These are phyloP conservation scores for Dacryopinax primogenitus DNA, from an alignment of 768 basidiomycete species.

Conservation along the genomic window DNA sequence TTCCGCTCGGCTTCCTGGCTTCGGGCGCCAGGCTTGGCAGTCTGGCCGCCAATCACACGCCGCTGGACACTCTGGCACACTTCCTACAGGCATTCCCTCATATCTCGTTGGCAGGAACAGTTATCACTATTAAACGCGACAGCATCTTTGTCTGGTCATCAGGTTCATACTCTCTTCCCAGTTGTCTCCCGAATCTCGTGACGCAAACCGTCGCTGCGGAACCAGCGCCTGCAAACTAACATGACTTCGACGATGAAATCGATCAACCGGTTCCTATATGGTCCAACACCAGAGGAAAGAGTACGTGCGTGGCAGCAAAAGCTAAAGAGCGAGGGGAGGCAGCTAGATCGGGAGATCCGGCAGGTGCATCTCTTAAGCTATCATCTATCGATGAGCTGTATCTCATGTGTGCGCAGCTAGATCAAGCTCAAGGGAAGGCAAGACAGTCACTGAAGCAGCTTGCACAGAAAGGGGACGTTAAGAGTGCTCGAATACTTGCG, in stretches of 20 bases:
- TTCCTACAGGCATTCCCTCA: too few species aligned
- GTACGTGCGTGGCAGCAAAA: conserved; percentile 85
- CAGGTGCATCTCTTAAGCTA: conserved; percentile 50
- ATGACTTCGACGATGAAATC: conserved; percentile 51
- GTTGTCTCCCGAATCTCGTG: too few species aligned
- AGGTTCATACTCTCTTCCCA: too few species aligned
- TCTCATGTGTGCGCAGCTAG: conserved; percentile 41
- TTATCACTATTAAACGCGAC: too few species aligned
- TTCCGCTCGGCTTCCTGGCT: too few species aligned
- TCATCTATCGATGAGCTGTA: conserved; percentile 11
- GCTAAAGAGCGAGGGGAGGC: conserved; percentile 66
- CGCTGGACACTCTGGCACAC: too few species aligned
- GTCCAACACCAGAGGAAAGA: conserved; percentile 89
- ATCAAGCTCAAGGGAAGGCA: conserved; percentile 67
- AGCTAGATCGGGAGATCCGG: conserved; percentile 86
- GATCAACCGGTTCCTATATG: conserved; percentile 89
- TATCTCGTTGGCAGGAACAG: too few species aligned
- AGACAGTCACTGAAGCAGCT: conserved; percentile 72
- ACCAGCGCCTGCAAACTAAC: not conserved
- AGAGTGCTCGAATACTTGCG: conserved; percentile 84
- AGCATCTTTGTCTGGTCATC: too few species aligned
- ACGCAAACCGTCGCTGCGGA: too few species aligned
- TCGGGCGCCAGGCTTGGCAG: too few species aligned
- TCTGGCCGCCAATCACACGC: too few species aligned
- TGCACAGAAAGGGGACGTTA: conserved; percentile 80